Base-by-base conservation (phyloP, 2,329 filamentous ascomycete species). In the Westerdykella ornata region DNA sequence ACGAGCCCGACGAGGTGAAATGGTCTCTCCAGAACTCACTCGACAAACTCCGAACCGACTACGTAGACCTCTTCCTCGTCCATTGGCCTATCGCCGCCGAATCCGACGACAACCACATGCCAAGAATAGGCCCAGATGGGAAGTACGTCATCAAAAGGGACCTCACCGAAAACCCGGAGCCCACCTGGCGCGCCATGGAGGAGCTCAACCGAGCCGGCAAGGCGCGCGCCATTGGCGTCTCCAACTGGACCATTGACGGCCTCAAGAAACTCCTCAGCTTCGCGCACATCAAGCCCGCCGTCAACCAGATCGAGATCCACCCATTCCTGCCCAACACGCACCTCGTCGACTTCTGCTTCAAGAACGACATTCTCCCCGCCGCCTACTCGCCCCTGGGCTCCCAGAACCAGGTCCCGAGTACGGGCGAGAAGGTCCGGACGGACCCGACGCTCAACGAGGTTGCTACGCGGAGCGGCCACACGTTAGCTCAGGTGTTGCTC, bases 401-500 rank as follows among this genome's bases (percentile, higher is more conserved):
- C 15, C 80, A 84, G 66, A 81, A 83, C 69, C 80, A 84, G 66
- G 77, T 84, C 15, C 80, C 80, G 39, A 77, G 65, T 46, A 83
- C 80, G 6, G 82, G 82, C 51, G 82, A 85, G 71, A 81, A 76
- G 54, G 80, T 81, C 13, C 71, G 79, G 35, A 82, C 82, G 33
- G 84, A 94, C 50, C 69, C 76, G 43, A 77, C 75, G 15, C 70
- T 92, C 39, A 77, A 78, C 52, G 73, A 73, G 16, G 67, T 94
- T 39, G 81, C 82, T 1, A 70, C 82, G 57, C 88, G 87, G 68
- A 80, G 92, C 61, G 75, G 74, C 48, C 86, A 85, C 70, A 78
- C 80, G 8, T 80, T 85, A 45, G 84, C 85, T 1, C 88, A 95
- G 72, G 71, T 94, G n/a, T 64, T 95, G 59, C 68, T 95, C 38